Conservation (phyloP, 2,329 filamentous ascomycete species). For the Fusarium sp. region DNA sequence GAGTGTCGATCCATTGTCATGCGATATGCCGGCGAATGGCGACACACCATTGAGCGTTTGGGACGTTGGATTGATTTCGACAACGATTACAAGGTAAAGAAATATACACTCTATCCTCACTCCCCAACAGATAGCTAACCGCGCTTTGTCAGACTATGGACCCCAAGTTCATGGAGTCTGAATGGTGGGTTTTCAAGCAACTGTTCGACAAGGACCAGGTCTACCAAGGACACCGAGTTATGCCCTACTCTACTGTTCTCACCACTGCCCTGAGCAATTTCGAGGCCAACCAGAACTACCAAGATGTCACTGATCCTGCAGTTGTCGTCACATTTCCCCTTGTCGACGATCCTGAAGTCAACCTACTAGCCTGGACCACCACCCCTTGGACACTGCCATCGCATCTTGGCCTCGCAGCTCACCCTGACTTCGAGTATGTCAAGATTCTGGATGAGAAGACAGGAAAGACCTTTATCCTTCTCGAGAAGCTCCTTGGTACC, state of each 20-base stretch:
- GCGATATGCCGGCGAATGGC: conserved; percentile 88
- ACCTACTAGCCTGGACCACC: conserved; percentile 87
- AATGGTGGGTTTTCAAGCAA: conserved; percentile 97
- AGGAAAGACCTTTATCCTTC: conserved; percentile 83
- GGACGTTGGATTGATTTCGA: conserved; percentile 98
- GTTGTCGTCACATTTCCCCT: conserved; percentile 90
- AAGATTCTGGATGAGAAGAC: conserved; percentile 86
- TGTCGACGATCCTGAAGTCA: conserved; percentile 77
- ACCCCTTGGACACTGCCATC: conserved; percentile 88
- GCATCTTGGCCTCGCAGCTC: conserved; percentile 78
- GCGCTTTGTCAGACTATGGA: conserved; percentile 79
- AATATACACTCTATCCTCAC: background rate
- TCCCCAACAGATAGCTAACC: conserved; percentile 13
- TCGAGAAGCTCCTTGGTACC: conserved; percentile 82
- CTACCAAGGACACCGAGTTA: conserved; percentile 89
- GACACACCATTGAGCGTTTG: conserved; percentile 84
- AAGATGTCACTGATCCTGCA: conserved; percentile 90
- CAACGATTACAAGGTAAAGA: conserved; percentile 85
- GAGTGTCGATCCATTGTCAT: conserved; percentile 95
- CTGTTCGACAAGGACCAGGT: conserved; percentile 89
- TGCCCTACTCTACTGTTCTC: conserved; percentile 93
- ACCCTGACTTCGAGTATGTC: conserved; percentile 86
- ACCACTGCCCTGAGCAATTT: conserved; percentile 93
- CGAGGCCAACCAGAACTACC: conserved; percentile 93
- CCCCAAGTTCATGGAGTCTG: conserved; percentile 91